Evolutionary conservation across 352 stramenopile genomes (phyloP).

Genomic region (Phytopythium helicoides): DNA sequence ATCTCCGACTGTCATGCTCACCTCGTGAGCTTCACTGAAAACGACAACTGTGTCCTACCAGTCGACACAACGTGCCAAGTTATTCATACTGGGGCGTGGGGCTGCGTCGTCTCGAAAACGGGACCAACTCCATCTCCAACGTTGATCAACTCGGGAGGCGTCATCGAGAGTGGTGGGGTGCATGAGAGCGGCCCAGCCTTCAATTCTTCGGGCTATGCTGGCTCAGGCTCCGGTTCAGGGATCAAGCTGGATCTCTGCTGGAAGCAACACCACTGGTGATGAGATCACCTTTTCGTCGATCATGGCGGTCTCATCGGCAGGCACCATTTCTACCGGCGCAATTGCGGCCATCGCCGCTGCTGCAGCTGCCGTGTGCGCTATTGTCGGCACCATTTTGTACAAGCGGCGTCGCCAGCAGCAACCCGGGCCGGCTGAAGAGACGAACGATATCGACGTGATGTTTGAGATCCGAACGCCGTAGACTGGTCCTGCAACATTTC

Average conservation of each 20-base stretch:
- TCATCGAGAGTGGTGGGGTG: no score
- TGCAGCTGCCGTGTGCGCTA: slow-evolving; percentile 23
- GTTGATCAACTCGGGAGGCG: slow-evolving; percentile 5
- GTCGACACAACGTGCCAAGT: slow-evolving; percentile 53
- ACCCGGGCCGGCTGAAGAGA: slow-evolving; percentile 3
- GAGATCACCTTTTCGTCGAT: slow-evolving; percentile 13
- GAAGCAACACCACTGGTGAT: slow-evolving; percentile 5
- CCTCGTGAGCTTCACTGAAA: slow-evolving; percentile 45
- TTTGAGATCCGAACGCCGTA: slow-evolving; percentile 30
- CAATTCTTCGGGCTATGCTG: no score
- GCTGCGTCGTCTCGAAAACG: slow-evolving; percentile 34
- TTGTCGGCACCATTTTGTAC: slow-evolving; percentile 35
- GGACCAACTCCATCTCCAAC: slow-evolving; percentile 13
- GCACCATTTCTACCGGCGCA: slow-evolving; percentile 16
- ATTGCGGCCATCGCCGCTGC: slow-evolving; percentile 26
- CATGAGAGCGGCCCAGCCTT: no score
- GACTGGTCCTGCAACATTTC: no score
- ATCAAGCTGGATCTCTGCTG: background rate
- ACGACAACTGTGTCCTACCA: slow-evolving; percentile 40
- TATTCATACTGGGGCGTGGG: slow-evolving; percentile 67
- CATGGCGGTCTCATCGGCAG: slow-evolving; percentile 11
- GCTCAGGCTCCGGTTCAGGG: slow-evolving; percentile 4
- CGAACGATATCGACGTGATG: slow-evolving; percentile 13
- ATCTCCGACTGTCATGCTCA: slow-evolving; percentile 46
- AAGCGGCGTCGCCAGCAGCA: slow-evolving; percentile 20